Base-by-base conservation (phyloP, 2,329 filamentous ascomycete species). In the Botrytis tulipae region DNA sequence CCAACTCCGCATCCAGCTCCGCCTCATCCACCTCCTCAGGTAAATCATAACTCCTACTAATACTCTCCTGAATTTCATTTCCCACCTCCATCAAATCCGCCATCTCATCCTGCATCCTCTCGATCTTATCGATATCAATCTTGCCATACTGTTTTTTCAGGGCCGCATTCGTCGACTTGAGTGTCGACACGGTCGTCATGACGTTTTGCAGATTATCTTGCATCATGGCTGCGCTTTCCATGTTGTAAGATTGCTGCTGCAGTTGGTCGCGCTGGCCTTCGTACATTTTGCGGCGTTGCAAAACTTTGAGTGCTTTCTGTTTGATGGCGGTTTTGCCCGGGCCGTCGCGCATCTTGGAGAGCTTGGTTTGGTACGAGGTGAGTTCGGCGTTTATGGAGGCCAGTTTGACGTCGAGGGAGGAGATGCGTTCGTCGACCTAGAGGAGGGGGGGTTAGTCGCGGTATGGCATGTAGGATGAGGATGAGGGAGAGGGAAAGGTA, bases 161-260 rank as follows among this genome's bases (percentile, higher is more conserved):
- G 80, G 94, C 92, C 85, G 97, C 97, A 80, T 96, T 97, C 37
- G 95, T 98, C 2, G 92, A 94, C 88, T 98, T 97, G 89, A 99
- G 95, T 95, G 82, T 98, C 95, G 62, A 67, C 20, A 98, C 95
- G 42, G 96, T 98, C 29, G 94, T 97, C 95, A 98, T 98, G 76
- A 96, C 95, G 83, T 98, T 98, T 83, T 97, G 96, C 71, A 99
- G 88, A 81, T 98, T 98, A 84, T 98, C 95, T 85, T 97, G 94
- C 95, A 98, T 98, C 88, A 95, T 97, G 82, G 93, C 92, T 4
- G 95, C 95, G 84, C 98, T 95, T 85, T 98, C 95, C 95, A 99
- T 98, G 85, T 98, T 98, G 95, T 95, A 98, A 35, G 93, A 93
- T 84, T 99, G 96, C 77, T 92, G 89, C 84, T 97, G 93, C 71